phyloP scores from a whole-genome alignment of 2,329 filamentous ascomycete species.

The Aspergillus floridensis region DNA sequence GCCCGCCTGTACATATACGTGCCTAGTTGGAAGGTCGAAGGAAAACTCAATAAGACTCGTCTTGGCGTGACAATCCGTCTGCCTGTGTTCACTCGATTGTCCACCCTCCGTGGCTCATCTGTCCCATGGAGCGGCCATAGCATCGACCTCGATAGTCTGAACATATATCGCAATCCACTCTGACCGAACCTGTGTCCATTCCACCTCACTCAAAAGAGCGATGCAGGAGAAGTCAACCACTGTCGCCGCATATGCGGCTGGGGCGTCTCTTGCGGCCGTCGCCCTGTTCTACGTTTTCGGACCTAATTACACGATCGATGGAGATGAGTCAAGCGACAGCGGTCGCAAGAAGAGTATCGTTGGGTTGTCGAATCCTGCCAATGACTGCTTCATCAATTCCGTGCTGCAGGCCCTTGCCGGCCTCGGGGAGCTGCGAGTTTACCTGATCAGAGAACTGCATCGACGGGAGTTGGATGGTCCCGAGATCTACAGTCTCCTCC shows the following conservation, averaged over 20 bases:
- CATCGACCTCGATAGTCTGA: background rate
- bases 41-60: background rate
- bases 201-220: slow-evolving; percentile 9
- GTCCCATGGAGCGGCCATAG: slow-evolving; percentile 3
- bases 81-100: background rate
- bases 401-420: slow-evolving; percentile 91
- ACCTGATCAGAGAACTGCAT: slow-evolving; percentile 88
- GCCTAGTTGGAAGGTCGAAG: background rate
- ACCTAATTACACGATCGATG: slow-evolving; percentile 94
- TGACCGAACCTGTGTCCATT: background rate
- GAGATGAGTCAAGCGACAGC: slow-evolving; percentile 61
- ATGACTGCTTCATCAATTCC: slow-evolving; percentile 97
- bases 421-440: slow-evolving; percentile 81
- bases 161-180: background rate
- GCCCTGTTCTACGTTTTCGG: slow-evolving; percentile 96
- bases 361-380: slow-evolving; percentile 84
- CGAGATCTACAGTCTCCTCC: slow-evolving; percentile 68
- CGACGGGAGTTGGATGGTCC: slow-evolving; percentile 75
- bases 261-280: slow-evolving; percentile 89
- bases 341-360: slow-evolving; percentile 81
- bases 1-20: slow-evolving; percentile 1
- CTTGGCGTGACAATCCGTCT: background rate
- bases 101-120: background rate
- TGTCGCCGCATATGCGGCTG: slow-evolving; percentile 89
- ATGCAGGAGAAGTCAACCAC: slow-evolving; percentile 84